Evolutionary conservation across 129 eudicot species (phyloP).

Genomic region (Oenanthe sinensis): DNA sequence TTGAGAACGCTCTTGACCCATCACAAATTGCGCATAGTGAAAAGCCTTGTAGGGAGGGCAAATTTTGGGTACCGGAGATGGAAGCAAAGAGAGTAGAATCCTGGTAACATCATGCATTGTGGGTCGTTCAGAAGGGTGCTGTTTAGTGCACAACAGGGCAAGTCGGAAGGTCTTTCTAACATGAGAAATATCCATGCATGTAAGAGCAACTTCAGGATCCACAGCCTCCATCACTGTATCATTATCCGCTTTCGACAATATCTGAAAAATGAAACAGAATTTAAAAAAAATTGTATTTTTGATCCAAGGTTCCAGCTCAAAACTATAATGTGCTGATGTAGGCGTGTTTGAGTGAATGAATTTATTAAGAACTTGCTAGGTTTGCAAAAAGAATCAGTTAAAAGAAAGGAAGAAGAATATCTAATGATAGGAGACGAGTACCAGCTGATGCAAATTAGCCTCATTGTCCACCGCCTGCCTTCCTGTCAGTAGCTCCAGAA

Average conservation of each 20-base stretch:
- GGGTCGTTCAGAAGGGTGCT: conserved; percentile 62
- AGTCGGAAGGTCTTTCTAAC: conserved; percentile 62
- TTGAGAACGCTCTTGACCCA: conserved; percentile 25
- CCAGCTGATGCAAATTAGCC: conserved; percentile 83
- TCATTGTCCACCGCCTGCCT: conserved; percentile 81
- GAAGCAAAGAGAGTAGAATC: conserved; percentile 54
- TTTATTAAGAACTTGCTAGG: neutral
- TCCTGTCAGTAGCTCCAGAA: conserved; percentile 78
- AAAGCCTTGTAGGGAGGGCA: conserved; percentile 21
- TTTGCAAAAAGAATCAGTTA: neutral
- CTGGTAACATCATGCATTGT: conserved; percentile 80
- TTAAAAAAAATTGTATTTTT: neutral
- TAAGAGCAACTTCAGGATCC: conserved; percentile 74
- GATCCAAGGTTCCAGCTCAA: neutral
- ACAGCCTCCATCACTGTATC: conserved; percentile 78
- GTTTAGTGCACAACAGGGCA: conserved; percentile 74
- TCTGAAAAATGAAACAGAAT: conserved; percentile 27
- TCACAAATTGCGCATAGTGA: conserved; percentile 40
- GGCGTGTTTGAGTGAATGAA: neutral
- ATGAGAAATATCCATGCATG: conserved; percentile 55
- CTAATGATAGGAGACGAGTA: conserved; percentile 7
- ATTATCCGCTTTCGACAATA: conserved; percentile 59
- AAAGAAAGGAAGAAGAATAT: neutral
- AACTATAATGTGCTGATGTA: neutral
- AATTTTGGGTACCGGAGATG: conserved; percentile 28